These are phyloP conservation scores for Populus davidiana DNA, from an alignment of 345 rosid species.

Conservation along the genomic window DNA sequence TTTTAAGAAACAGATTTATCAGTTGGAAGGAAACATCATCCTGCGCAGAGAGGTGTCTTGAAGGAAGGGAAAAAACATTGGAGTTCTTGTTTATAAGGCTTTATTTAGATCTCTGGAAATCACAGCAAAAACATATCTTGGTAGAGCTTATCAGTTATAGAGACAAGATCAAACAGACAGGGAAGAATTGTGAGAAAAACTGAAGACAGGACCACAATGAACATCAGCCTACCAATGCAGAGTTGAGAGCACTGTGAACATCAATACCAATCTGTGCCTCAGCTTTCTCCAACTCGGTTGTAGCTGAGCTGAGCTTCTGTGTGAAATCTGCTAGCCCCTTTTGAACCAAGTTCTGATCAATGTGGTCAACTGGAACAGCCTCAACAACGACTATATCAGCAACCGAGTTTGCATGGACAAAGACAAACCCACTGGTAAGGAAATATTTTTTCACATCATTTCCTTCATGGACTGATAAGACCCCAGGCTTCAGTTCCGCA, in stretches of 20 bases:
- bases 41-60: not conserved
- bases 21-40: not conserved
- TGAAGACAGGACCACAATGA: conserved; percentile 3
- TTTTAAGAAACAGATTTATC: not conserved
- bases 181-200: conserved; percentile 1
- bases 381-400: conserved; percentile 73
- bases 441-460: conserved; percentile 68
- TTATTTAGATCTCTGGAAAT: conserved; percentile 17
- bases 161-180: conserved; percentile 15
- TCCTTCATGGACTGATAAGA: conserved; percentile 84
- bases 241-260: conserved; percentile 70
- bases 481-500: conserved; percentile 85
- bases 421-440: conserved; percentile 84
- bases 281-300: conserved; percentile 75
- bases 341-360: conserved; percentile 71
- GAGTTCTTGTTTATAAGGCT: conserved; percentile 7
- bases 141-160: conserved; percentile 16
- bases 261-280: conserved; percentile 88
- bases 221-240: conserved; percentile 43
- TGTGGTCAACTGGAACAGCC: conserved; percentile 68
- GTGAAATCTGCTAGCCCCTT: conserved; percentile 80
- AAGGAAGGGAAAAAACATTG: not conserved
- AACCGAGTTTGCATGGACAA: conserved; percentile 72
- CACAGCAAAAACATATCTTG: conserved; percentile 10
- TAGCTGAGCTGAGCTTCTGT: conserved; percentile 68